phyloP scores from a whole-genome alignment of 257 asterid species.

The Ocimum tenuiflorum region DNA sequence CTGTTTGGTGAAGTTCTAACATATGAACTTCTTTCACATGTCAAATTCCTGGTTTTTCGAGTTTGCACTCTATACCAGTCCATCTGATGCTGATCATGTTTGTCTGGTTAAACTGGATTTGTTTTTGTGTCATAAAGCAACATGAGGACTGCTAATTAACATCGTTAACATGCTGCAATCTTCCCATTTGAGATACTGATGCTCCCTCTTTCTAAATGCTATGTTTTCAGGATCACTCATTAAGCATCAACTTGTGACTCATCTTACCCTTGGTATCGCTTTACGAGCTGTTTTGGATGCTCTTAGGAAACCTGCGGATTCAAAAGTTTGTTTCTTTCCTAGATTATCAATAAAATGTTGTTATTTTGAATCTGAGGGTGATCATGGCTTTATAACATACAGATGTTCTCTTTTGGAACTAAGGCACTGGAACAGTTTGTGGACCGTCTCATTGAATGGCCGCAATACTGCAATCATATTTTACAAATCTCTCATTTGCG shows the following conservation, averaged over 20 bases:
- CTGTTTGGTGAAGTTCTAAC: not conserved
- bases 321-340: constrained; percentile 48
- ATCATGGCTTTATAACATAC: constrained; percentile 25
- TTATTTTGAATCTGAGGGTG: constrained; percentile 13
- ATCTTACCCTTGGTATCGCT: constrained; percentile 88
- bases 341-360: not conserved
- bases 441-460: constrained; percentile 97
- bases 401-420: constrained; percentile 95
- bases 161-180: not conserved
- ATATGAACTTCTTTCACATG: not conserved
- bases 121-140: not conserved
- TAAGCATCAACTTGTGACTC: constrained; percentile 92
- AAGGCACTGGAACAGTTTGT: constrained; percentile 86
- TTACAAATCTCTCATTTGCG: constrained; percentile 93
- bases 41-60: not conserved
- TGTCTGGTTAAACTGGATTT: not conserved
- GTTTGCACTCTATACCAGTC: not conserved
- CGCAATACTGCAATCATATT: constrained; percentile 93
- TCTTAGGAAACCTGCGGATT: constrained; percentile 83
- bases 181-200: not conserved
- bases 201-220: not conserved
- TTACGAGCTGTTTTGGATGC: constrained; percentile 91
- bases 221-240: constrained; percentile 69
- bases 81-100: not conserved
- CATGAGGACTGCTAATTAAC: not conserved